Conservation (phyloP, 73 alveolate genomes). For the Stentor coeruleus region DNA sequence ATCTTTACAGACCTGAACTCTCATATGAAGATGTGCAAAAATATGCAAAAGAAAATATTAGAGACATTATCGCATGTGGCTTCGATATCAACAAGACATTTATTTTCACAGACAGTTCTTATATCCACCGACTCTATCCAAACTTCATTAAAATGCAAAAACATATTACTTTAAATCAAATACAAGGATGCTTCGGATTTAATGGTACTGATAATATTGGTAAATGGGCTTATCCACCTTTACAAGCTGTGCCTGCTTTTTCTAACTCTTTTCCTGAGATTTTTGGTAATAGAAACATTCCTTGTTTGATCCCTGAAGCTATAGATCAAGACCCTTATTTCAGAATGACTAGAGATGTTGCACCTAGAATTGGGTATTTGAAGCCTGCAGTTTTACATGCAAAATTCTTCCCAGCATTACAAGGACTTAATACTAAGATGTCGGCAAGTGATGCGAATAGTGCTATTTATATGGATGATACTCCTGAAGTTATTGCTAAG, state of each 20-base stretch:
- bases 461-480: slow-evolving; percentile 84
- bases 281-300: slow-evolving; percentile 60
- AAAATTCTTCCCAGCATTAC: slow-evolving; percentile 96
- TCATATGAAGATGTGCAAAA: slow-evolving; percentile 66
- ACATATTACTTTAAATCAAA: slow-evolving; percentile 80
- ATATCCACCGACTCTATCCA: slow-evolving; percentile 88
- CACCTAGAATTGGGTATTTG: slow-evolving; percentile 83
- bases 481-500: slow-evolving; percentile 79
- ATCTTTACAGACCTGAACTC: slow-evolving; percentile 70
- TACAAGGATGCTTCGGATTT: slow-evolving; percentile 92
- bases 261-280: slow-evolving; percentile 94
- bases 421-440: slow-evolving; percentile 87
- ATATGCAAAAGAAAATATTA: slow-evolving; percentile 91
- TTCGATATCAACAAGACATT: slow-evolving; percentile 97
- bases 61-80: slow-evolving; percentile 99
- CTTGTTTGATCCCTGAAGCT: slow-evolving; percentile 97
- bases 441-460: slow-evolving; percentile 62
- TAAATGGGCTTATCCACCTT: slow-evolving; percentile 96
- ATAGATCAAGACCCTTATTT: slow-evolving; percentile 99
- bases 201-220: slow-evolving; percentile 95
- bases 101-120: slow-evolving; percentile 93
- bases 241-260: slow-evolving; percentile 97
- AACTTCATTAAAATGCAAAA: slow-evolving; percentile 85
- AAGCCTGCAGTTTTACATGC: slow-evolving; percentile 95
- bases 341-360: slow-evolving; percentile 99